Conservation (phyloP, 75 land plant species). For the Sequoia sempervirens region DNA sequence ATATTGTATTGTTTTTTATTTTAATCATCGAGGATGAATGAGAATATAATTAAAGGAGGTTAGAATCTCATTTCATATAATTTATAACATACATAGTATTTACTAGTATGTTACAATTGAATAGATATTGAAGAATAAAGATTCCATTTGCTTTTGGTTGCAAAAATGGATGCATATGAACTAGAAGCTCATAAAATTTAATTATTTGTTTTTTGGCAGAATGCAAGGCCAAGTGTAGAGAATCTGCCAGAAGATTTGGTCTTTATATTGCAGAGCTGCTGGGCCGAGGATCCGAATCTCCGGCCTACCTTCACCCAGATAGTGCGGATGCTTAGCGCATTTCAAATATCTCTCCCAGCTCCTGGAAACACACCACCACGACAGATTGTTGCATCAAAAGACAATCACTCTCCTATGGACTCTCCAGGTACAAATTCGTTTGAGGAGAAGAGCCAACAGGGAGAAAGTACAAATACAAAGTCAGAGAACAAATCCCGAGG, state of each 20-base stretch:
- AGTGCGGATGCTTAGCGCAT: constrained; percentile 20
- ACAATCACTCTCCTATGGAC: not conserved
- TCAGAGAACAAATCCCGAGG: not conserved
- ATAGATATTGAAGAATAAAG: not conserved
- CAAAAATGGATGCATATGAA: not conserved
- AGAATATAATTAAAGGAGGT: not conserved
- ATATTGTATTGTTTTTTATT: not conserved
- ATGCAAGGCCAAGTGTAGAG: constrained; percentile 36
- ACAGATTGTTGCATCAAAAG: not conserved
- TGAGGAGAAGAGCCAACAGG: constrained; percentile 4
- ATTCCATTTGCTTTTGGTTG: not conserved
- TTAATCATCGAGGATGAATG: not conserved
- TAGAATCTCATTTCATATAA: not conserved
- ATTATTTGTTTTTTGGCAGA: constrained; percentile 6
- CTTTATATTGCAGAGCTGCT: constrained; percentile 28
- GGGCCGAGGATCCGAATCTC: constrained; percentile 33
- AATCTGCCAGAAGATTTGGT: constrained; percentile 26
- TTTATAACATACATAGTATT: not conserved
- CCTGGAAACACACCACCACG: constrained; percentile 15
- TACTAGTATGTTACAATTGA: not conserved
- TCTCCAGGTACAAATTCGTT: constrained; percentile 5
- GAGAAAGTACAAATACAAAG: constrained; percentile 2
- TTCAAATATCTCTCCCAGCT: constrained; percentile 16
- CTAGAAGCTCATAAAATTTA: not conserved
- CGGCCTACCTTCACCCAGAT: constrained; percentile 22